Percentiles rank a stretch among this genome's conserved stretches.
Conservation (phyloP, 495 filamentous ascomycete genomes). For the Daldinia caldariorum region DNA sequence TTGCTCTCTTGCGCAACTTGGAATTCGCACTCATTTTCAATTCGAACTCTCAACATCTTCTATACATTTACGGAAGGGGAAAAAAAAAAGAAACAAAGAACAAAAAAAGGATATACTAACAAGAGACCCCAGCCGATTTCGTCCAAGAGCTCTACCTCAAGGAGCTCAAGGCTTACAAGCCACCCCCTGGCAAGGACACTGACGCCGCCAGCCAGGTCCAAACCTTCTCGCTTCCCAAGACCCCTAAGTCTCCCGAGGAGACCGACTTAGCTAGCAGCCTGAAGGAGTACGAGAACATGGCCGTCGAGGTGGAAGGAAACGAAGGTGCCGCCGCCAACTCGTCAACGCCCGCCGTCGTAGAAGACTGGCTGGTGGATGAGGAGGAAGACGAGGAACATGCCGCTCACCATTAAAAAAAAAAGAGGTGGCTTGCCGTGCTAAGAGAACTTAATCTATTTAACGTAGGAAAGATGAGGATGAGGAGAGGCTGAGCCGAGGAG, state of each 20-base stretch:
- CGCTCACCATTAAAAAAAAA: constrained; percentile 50
- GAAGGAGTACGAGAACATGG: constrained; percentile 90
- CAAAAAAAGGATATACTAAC: constrained; percentile 31
- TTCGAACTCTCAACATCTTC: background rate
- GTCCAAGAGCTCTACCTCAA: constrained; percentile 97
- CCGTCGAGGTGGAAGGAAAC: constrained; percentile 94
- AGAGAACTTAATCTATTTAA: background rate
- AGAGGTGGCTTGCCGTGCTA: background rate
- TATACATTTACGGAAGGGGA: background rate
- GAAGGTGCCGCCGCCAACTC: constrained; percentile 53
- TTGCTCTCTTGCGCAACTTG: background rate
- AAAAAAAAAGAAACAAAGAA: too few species aligned
- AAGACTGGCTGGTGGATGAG: constrained; percentile 63
- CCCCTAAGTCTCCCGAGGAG: constrained; percentile 90
- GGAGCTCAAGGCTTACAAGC: constrained; percentile 94
- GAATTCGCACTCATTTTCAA: background rate
- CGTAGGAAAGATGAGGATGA: background rate
- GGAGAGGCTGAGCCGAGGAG: constrained; percentile 3
- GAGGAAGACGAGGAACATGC: constrained; percentile 53
- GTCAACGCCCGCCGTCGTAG: constrained; percentile 50
- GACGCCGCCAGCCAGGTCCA: constrained; percentile 93
- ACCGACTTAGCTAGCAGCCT: constrained; percentile 87
- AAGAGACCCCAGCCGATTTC: constrained; percentile 74
- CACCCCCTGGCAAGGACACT: constrained; percentile 78
- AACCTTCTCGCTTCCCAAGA: constrained; percentile 79